These are phyloP conservation scores for Rhizopus microsporus DNA, from an alignment of 371 early-diverging fungal genomes.

Conservation along the genomic window DNA sequence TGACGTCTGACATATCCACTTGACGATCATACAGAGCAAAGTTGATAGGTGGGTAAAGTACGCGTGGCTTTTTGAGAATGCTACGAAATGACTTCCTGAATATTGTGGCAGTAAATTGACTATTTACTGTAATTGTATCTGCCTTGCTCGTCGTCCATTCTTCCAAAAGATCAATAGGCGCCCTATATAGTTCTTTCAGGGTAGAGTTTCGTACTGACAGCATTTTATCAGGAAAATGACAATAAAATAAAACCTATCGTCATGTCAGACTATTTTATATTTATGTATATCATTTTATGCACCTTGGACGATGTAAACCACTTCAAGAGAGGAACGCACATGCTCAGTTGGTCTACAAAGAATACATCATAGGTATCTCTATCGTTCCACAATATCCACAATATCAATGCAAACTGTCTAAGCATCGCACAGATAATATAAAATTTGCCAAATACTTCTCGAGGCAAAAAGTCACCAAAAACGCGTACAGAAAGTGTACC, in stretches of 20 bases:
- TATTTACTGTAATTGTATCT: slow-evolving; percentile 89
- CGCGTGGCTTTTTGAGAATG: slow-evolving; percentile 60
- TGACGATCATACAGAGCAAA: slow-evolving; percentile 66
- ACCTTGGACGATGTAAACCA: slow-evolving; percentile 62
- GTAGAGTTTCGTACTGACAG: slow-evolving; percentile 65
- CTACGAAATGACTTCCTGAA: slow-evolving; percentile 72
- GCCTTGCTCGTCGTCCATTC: slow-evolving; percentile 86
- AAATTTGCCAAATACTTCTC: slow-evolving; percentile 66
- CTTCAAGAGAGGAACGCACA: slow-evolving; percentile 79
- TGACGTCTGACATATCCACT: slow-evolving; percentile 55
- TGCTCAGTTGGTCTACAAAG: slow-evolving; percentile 92
- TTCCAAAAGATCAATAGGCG: slow-evolving; percentile 84
- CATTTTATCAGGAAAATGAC: slow-evolving; percentile 95
- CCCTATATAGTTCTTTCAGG: slow-evolving; percentile 76
- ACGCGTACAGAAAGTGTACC: slow-evolving; percentile 83
- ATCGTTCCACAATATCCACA: slow-evolving; percentile 46
- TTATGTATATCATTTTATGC: slow-evolving; percentile 6
- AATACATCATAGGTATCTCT: slow-evolving; percentile 69
- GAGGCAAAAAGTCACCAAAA: slow-evolving; percentile 73
- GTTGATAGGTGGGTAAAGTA: slow-evolving; percentile 88
- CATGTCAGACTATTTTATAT: neutral
- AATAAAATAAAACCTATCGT: slow-evolving; percentile 87
- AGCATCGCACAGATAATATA: slow-evolving; percentile 85
- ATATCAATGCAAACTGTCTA: slow-evolving; percentile 71
- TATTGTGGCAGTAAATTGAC: slow-evolving; percentile 82